Conservation (phyloP, 2,329 filamentous ascomycete genomes). For the Pseudopyricularia javanii region DNA sequence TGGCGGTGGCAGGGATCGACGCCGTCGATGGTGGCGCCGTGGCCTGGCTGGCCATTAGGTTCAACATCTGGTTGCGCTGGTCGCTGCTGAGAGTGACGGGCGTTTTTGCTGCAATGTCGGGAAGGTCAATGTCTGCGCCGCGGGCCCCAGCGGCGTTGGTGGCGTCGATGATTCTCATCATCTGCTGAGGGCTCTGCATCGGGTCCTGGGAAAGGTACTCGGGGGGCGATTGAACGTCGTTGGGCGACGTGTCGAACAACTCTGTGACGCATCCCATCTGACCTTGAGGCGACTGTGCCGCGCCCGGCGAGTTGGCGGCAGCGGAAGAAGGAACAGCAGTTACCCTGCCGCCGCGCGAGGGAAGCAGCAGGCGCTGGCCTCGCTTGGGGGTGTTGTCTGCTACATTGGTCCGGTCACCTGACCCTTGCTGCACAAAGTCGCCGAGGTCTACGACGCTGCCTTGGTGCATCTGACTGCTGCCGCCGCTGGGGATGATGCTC, state of each 20-base stretch:
- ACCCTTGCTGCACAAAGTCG: constrained; percentile 40
- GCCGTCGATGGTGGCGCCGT: constrained; percentile 13
- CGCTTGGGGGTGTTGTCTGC: constrained; percentile 33
- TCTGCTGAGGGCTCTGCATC: constrained; percentile 46
- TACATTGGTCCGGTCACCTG: constrained; percentile 19
- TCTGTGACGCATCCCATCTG: constrained; percentile 48
- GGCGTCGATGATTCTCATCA: constrained; percentile 55
- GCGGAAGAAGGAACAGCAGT: constrained; percentile 10
- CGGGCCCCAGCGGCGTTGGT: constrained; percentile 41
- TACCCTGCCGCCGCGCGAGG: constrained; percentile 16
- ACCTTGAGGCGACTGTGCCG: constrained; percentile 14
- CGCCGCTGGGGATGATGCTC: constrained; percentile 48
- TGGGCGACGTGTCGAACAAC: constrained; percentile 39
- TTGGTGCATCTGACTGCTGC: constrained; percentile 29
- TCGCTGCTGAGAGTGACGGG: constrained; percentile 42
- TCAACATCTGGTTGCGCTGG: constrained; percentile 45
- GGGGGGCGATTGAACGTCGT: constrained; percentile 31
- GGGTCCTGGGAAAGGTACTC: constrained; percentile 40
- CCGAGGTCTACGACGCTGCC: constrained; percentile 50
- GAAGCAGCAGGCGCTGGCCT: constrained; percentile 40
- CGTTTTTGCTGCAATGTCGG: constrained; percentile 43
- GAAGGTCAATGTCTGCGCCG: constrained; percentile 32
- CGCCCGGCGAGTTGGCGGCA: constrained; percentile 8
- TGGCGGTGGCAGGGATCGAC: constrained; percentile 1
- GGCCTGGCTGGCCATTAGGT: constrained; percentile 38